Evolutionary conservation across 768 basidiomycete genomes (phyloP).

Genomic region (Chalciporus sphaerocephalus): DNA sequence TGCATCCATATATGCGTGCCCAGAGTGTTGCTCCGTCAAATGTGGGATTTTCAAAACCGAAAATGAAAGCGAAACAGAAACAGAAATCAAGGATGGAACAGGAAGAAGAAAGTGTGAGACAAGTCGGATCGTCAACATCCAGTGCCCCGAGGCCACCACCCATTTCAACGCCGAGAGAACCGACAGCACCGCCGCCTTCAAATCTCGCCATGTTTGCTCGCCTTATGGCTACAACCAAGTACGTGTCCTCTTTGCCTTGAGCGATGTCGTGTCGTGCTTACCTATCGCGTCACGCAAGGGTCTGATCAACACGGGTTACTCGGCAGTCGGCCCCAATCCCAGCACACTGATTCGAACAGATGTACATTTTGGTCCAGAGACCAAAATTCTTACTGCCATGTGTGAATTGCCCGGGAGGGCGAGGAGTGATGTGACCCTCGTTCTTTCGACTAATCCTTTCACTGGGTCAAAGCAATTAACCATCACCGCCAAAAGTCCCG

Average conservation of each 20-base stretch:
- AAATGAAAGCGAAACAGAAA: background rate
- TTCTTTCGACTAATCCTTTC: constrained; percentile 55
- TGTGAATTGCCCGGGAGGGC: constrained; percentile 70
- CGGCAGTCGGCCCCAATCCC: constrained; percentile 25
- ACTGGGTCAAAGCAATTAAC: constrained; percentile 61
- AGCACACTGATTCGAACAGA: constrained; percentile 55
- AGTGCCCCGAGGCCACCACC: constrained; percentile 10
- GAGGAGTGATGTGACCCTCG: constrained; percentile 52
- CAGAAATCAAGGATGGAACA: constrained; percentile 24
- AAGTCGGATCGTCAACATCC: constrained; percentile 16
- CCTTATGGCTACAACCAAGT: constrained; percentile 17
- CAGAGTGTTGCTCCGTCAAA: constrained; percentile 24
- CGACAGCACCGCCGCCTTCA: background rate
- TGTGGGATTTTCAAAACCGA: constrained; percentile 19
- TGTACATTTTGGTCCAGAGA: constrained; percentile 50
- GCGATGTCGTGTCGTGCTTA: constrained; percentile 6
- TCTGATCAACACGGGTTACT: constrained; percentile 25
- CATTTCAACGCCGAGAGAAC: background rate
- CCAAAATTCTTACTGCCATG: constrained; percentile 50
- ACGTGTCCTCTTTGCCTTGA: constrained; percentile 7
- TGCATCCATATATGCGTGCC: constrained; percentile 30
- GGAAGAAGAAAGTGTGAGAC: constrained; percentile 29
- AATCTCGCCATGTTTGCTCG: constrained; percentile 1
- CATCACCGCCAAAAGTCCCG: constrained; percentile 44
- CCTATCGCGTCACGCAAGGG: constrained; percentile 12